Conservation (phyloP, 768 basidiomycete genomes). For the Aureoboletus auriporus region DNA sequence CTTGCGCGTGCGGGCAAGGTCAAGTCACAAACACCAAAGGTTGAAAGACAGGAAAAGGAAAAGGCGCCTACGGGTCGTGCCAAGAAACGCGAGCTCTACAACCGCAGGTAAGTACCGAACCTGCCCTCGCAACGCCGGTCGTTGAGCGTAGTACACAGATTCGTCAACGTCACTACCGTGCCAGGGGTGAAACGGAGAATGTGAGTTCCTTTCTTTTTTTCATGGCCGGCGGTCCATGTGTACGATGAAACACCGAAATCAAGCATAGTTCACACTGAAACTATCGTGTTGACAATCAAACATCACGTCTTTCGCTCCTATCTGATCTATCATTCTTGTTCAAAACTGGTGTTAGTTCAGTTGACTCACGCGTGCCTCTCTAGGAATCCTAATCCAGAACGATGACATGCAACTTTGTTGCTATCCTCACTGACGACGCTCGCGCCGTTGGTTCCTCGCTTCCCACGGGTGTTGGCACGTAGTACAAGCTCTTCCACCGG, state of each 20-base stretch:
- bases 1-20: slow-evolving; percentile 99
- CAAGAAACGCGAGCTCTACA: slow-evolving; percentile 92
- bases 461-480: no score
- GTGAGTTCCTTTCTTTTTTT: slow-evolving; percentile 55
- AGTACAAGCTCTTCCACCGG: no score
- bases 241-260: slow-evolving; percentile 35
- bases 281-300: slow-evolving; percentile 73
- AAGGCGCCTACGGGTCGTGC: slow-evolving; percentile 95
- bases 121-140: neutral
- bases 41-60: slow-evolving; percentile 98
- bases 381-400: slow-evolving; percentile 18
- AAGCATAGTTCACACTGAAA: slow-evolving; percentile 99
- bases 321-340: slow-evolving; percentile 57
- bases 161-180: slow-evolving; percentile 86
- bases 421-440: no score
- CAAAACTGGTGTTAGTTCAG: neutral
- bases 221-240: slow-evolving; percentile 4
- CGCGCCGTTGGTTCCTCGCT: no score
- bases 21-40: slow-evolving; percentile 96
- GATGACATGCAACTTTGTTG: neutral
- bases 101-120: slow-evolving; percentile 65
- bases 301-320: slow-evolving; percentile 99
- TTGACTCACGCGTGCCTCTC: slow-evolving; percentile 4
- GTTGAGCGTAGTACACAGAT: slow-evolving; percentile 39
- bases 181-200: slow-evolving; percentile 91